Evolutionary conservation across 306 rosid species (phyloP), one percentile per base, ranked within the genome.

Genomic region (Dalbergia cochinchinensis): DNA sequence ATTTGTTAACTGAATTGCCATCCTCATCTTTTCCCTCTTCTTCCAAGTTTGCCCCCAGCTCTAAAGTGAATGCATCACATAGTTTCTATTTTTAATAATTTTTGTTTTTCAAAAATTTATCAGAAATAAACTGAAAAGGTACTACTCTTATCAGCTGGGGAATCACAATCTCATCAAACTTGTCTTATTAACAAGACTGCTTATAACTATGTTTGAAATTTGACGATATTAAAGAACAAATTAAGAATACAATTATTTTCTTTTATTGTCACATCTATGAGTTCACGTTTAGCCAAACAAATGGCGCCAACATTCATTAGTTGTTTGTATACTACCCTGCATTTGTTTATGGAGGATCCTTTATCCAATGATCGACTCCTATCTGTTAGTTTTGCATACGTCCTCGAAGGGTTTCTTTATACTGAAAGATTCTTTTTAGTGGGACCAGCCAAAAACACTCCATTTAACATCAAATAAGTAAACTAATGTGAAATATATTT

Each of bases 211-310:
- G 26, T 42, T 42, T 58, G 57, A 20, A 59, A 61, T 74, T 26
- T 59, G 19, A 8, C 47, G 18, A 61, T 20, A 19, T 16, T n/a
- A 74, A 26, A 41, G 31, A 15, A 50, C 19, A 14, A 12, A 4
- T 48, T 48, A 48, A 48, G 54, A 11, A 48, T 48, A 12, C 10
- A 12, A 8, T 45, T 16, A 42, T 10, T 66, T 16, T 16, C 13
- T 11, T 64, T 35, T 35, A 7, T 51, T 13, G 54, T 77, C 44
- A 12, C 73, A 51, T 65, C 64, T 51, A 35, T 12, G 6, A 53
- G 44, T 64, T 76, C 65, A 77, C 65, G 65, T 65, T 77, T 65
- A 53, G 53, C 61, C 70, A 31, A 61, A 3, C 14, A 51, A 50
- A 20, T 65, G 26, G 65, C 15, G 42, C 42, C 54, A 7, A 76